Percentiles rank a stretch among this genome's conserved stretches.
Evolutionary conservation across 139 green algal species (phyloP).

Genomic region (Picochlorum sp.): DNA sequence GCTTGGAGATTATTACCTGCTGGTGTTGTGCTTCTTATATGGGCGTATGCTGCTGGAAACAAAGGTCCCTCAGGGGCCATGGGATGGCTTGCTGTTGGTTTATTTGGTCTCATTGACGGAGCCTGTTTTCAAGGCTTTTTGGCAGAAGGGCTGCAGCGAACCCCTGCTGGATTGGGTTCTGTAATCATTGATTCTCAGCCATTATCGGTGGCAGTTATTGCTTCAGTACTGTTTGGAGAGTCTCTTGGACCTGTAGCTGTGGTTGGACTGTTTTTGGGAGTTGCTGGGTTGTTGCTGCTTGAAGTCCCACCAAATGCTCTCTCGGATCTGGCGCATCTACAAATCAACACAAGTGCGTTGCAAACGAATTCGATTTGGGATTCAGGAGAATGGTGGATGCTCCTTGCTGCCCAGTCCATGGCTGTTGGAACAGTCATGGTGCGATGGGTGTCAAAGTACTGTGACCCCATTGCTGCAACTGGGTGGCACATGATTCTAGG

Average conservation of each 20-base stretch:
- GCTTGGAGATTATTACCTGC: constrained; percentile 82
- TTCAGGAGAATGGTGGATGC: constrained; percentile 91
- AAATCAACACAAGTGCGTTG: not conserved
- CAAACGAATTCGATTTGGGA: constrained; percentile 36
- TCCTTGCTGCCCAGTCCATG: constrained; percentile 95
- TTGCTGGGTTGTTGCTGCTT: constrained; percentile 80
- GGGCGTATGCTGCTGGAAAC: constrained; percentile 54
- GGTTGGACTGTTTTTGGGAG: constrained; percentile 65
- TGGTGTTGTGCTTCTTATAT: constrained; percentile 70
- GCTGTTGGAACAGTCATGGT: constrained; percentile 95
- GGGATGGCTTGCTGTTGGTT: constrained; percentile 74
- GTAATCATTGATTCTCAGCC: constrained; percentile 98
- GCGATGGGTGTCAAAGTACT: constrained; percentile 59
- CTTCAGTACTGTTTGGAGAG: constrained; percentile 88
- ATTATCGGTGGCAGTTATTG: constrained; percentile 87
- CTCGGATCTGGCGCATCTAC: constrained; percentile 11
- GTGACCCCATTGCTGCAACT: constrained; percentile 90
- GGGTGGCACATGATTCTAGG: constrained; percentile 98
- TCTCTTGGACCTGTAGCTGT: constrained; percentile 37
- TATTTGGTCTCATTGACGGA: constrained; percentile 87
- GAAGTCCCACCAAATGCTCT: constrained; percentile 54
- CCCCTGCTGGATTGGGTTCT: constrained; percentile 68
- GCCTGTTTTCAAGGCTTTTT: constrained; percentile 81
- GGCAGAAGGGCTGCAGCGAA: constrained; percentile 72
- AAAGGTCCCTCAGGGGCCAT: constrained; percentile 42